phyloP scores from a whole-genome alignment of 768 basidiomycete genomes.

The Amanita rimosa region DNA sequence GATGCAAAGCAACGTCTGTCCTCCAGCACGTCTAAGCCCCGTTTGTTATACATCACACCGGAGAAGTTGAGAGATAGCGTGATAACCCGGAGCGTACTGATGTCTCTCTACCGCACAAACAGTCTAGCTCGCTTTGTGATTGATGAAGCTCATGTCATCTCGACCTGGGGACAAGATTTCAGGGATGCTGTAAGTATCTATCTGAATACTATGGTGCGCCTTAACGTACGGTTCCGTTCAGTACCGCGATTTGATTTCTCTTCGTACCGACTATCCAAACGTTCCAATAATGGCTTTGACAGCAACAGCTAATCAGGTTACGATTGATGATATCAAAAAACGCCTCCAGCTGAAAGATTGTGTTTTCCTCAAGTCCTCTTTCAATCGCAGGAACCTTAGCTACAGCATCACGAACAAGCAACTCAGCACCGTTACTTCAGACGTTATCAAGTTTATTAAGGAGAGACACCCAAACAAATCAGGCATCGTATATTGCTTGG shows the following conservation, averaged over 20 bases:
- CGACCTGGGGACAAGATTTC: slow-evolving; percentile 91
- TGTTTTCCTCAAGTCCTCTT: slow-evolving; percentile 65
- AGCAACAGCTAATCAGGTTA: slow-evolving; percentile 79
- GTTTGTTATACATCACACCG: slow-evolving; percentile 82
- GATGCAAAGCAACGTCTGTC: slow-evolving; percentile 34
- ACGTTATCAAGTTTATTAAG: slow-evolving; percentile 63
- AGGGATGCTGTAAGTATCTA: slow-evolving; percentile 54
- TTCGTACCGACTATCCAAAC: slow-evolving; percentile 65
- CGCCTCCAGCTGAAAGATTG: slow-evolving; percentile 53
- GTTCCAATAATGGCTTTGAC: slow-evolving; percentile 95
- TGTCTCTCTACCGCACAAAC: slow-evolving; percentile 40
- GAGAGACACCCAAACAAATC: slow-evolving; percentile 42
- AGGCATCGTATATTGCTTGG: slow-evolving; percentile 81
- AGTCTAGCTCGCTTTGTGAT: slow-evolving; percentile 83
- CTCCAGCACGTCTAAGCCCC: slow-evolving; percentile 35
- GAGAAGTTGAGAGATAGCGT: slow-evolving; percentile 70
- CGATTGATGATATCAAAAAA: slow-evolving; percentile 67
- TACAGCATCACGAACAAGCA: slow-evolving; percentile 48
- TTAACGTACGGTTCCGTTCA: slow-evolving; percentile 17
- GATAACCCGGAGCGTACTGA: slow-evolving; percentile 42
- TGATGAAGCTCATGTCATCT: slow-evolving; percentile 95
- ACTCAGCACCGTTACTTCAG: slow-evolving; percentile 31
- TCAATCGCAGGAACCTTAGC: slow-evolving; percentile 86
- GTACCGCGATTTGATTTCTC: slow-evolving; percentile 56
- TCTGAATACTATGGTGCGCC: neutral